Evolutionary conservation across 805 yeast species (phyloP), one percentile per base, ranked within the genome.

Genomic region (Aciculoconidium aculeatum): DNA sequence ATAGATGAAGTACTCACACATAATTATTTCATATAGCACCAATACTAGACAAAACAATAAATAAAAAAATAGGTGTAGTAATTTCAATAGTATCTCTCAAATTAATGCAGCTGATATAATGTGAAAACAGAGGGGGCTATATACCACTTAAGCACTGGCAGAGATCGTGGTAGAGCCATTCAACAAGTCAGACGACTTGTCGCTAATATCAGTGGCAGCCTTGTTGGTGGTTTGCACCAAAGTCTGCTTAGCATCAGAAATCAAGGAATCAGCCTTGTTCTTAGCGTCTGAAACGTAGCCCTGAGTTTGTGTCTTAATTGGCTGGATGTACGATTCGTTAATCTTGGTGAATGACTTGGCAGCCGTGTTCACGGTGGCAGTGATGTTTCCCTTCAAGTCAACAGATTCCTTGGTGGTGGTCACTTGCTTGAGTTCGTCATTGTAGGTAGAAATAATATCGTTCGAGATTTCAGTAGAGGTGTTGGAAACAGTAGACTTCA

Each of bases 271-370:
- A 20, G 63, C 64, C 42, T 50, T 60, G 24, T 34, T 44, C 41
- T 53, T 60, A 31, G 66, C 50, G 19, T 59, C 65, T 33, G 39
- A 36, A 21, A 60, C 67, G 40, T 58, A 60, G 30, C 44, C 60
- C 34, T 57, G 58, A 22, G 69, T 61, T 41, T 60, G 59, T 25
- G 47, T 42, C 41, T 54, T 56, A 41, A 61, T 53, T 17, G 69
- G 69, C 39, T 54, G 56, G 28, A 64, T 48, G 45, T 51, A 61
- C 23, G 51, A 55, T 20, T 53, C 45, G 40, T 61, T 58, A 32
- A 63, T 50, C 34, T 42, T 44, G 39, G 48, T 51, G 33, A 58
- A 42, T 31, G 58, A 49, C 17, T 51, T 45, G 11, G 51, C 42
- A 9, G 60, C 61, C 23, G 65, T 57, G 38, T 49, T 56, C 37